Conservation (phyloP, 768 basidiomycete genomes). For the Pulveroboletus frians region DNA sequence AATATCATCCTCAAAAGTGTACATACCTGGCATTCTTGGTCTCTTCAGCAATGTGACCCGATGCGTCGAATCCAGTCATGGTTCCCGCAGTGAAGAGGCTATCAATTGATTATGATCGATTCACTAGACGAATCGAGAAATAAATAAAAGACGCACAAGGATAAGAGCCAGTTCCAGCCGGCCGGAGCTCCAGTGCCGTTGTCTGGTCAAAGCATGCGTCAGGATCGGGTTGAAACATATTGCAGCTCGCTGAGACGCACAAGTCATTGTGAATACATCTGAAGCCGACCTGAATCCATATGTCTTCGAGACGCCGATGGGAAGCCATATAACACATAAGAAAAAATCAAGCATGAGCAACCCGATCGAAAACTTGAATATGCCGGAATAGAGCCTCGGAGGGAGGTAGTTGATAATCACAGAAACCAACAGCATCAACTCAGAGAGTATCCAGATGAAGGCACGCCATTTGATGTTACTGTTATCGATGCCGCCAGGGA, state of each 20-base stretch:
- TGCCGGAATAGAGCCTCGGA: constrained; percentile 61
- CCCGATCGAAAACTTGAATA: constrained; percentile 72
- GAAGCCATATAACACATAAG: constrained; percentile 86
- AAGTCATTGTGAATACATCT: constrained; percentile 79
- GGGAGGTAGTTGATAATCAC: constrained; percentile 85
- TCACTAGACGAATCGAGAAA: background rate
- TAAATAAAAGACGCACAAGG: constrained; percentile 50
- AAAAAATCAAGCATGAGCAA: constrained; percentile 85
- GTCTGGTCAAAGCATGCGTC: constrained; percentile 40
- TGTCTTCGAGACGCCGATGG: constrained; percentile 82
- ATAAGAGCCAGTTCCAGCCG: constrained; percentile 90
- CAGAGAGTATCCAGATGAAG: constrained; percentile 78
- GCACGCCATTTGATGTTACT: constrained; percentile 82
- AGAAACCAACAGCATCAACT: constrained; percentile 61
- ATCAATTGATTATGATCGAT: constrained; percentile 38
- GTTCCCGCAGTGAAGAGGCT: constrained; percentile 86
- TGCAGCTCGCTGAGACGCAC: constrained; percentile 40
- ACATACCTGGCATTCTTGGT: constrained; percentile 70
- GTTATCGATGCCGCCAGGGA: constrained; percentile 71
- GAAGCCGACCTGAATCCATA: constrained; percentile 84
- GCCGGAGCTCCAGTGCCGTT: constrained; percentile 85
- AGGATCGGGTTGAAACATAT: background rate
- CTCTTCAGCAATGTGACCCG: constrained; percentile 85
- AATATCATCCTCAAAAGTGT: background rate
- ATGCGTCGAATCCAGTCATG: constrained; percentile 87